Conservation (phyloP, 768 basidiomycete species). For the Boletus vermiculosoides region DNA sequence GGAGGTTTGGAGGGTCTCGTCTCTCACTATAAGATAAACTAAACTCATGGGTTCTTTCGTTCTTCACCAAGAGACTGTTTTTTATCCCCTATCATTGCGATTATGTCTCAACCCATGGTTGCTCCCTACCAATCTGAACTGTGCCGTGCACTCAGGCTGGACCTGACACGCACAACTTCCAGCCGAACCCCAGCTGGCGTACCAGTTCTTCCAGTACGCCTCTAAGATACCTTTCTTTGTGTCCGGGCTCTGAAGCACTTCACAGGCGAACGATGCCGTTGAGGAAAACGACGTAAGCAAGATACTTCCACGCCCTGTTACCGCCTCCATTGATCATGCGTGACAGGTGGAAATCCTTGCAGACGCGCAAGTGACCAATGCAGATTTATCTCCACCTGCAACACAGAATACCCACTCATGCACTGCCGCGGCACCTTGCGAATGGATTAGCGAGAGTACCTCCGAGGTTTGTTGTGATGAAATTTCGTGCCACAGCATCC, state of each 20-base stretch:
- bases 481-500: background rate
- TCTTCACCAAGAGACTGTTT: too few species aligned
- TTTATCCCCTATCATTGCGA: too few species aligned
- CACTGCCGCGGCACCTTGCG: background rate
- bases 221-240: too few species aligned
- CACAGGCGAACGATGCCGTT: background rate
- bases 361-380: too few species aligned
- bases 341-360: too few species aligned
- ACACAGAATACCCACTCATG: slow-evolving; percentile 1
- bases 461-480: background rate
- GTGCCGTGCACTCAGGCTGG: background rate
- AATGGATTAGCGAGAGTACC: background rate
- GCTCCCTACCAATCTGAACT: background rate
- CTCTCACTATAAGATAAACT: too few species aligned
- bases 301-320: background rate
- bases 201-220: background rate
- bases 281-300: background rate
- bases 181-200: too few species aligned
- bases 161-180: background rate
- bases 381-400: too few species aligned
- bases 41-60: too few species aligned
- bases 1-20: too few species aligned
- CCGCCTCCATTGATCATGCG: too few species aligned
- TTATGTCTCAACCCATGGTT: too few species aligned
- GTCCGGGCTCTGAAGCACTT: background rate